Conservation (phyloP, 495 filamentous ascomycete genomes). For the Cenococcum geophilum region DNA sequence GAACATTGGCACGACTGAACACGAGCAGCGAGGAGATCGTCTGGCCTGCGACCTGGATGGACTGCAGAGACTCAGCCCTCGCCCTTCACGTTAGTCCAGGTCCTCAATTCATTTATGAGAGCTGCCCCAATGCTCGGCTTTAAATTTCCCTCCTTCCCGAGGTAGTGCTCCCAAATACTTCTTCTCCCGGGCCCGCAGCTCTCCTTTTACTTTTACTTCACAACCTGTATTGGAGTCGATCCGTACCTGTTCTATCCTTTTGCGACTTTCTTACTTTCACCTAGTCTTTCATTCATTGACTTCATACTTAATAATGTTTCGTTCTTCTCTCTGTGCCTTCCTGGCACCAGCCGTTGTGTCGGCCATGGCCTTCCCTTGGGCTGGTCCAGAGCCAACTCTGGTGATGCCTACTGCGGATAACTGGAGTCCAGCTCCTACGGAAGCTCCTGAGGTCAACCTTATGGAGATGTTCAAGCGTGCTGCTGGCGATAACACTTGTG, state of each 20-base stretch:
- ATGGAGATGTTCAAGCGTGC: constrained; percentile 25
- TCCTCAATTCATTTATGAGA: constrained; percentile 9
- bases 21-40: not conserved
- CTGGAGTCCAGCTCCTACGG: constrained; percentile 28
- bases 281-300: not conserved
- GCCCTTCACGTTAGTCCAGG: not conserved
- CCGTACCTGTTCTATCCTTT: not conserved
- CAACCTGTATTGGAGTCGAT: not conserved
- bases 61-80: constrained; percentile 14
- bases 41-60: not conserved
- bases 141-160: not conserved
- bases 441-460: constrained; percentile 6
- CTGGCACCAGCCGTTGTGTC: constrained; percentile 24
- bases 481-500: constrained; percentile 22
- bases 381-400: constrained; percentile 21
- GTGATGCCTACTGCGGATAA: constrained; percentile 15
- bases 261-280: not conserved
- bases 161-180: not conserved
- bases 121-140: constrained; percentile 1
- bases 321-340: constrained; percentile 24
- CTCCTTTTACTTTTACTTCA: not conserved
- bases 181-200: constrained; percentile 2
- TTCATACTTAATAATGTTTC: constrained; percentile 16
- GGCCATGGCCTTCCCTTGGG: constrained; percentile 25
- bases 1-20: not conserved